Conservation (phyloP, 495 filamentous ascomycete genomes). For the Penicillium cinerascens region DNA sequence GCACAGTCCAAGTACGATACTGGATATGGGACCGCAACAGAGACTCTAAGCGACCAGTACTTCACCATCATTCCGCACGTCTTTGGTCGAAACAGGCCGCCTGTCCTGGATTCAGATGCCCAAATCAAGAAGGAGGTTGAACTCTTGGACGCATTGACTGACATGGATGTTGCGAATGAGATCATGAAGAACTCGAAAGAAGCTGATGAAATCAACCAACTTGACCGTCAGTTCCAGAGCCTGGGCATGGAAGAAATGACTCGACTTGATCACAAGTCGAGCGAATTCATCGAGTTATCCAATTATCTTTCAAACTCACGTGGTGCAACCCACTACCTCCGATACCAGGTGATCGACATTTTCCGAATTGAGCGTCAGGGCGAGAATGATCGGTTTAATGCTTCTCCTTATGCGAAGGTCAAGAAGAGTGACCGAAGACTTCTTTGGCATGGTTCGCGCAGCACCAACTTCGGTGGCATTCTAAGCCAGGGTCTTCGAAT, state of each 20-base stretch:
- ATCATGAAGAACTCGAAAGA: slow-evolving; percentile 66
- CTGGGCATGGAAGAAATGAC: slow-evolving; percentile 75
- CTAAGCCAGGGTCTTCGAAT: slow-evolving; percentile 82
- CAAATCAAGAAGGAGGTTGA: slow-evolving; percentile 71
- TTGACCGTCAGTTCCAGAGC: slow-evolving; percentile 68
- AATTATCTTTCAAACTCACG: slow-evolving; percentile 64
- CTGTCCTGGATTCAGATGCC: slow-evolving; percentile 51
- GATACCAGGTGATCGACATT: slow-evolving; percentile 65
- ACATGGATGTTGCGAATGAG: slow-evolving; percentile 77
- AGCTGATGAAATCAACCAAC: slow-evolving; percentile 50
- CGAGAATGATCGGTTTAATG: slow-evolving; percentile 64
- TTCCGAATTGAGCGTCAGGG: slow-evolving; percentile 79
- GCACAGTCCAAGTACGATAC: slow-evolving; percentile 45
- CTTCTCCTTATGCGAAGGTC: slow-evolving; percentile 45
- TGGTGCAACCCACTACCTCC: slow-evolving; percentile 55
- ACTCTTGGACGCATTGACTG: slow-evolving; percentile 69
- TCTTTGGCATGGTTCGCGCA: slow-evolving; percentile 77
- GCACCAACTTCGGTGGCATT: slow-evolving; percentile 80
- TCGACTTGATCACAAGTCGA: slow-evolving; percentile 50
- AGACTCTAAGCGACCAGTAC: slow-evolving; percentile 66
- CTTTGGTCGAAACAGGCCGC: slow-evolving; percentile 71
- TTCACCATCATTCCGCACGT: slow-evolving; percentile 79
- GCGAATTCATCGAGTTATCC: slow-evolving; percentile 61
- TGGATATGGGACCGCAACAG: slow-evolving; percentile 39
- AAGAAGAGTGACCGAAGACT: slow-evolving; percentile 60